Evolutionary conservation across 2,329 filamentous ascomycete species (phyloP).

Genomic region (Chaetomium globosum): DNA sequence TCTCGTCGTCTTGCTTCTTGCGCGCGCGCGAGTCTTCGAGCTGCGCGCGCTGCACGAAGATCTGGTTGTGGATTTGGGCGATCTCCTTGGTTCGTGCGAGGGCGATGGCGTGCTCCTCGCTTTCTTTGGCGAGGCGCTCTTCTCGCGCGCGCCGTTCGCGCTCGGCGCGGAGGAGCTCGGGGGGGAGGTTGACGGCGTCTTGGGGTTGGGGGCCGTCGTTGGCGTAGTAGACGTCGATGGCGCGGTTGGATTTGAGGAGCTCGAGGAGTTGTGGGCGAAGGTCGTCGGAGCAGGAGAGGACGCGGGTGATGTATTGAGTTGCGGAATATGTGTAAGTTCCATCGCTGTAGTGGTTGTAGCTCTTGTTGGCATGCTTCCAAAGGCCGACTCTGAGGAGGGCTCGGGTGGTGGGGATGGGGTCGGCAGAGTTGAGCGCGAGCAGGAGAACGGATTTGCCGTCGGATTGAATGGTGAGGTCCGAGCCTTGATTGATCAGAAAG

Average conservation of each 20-base stretch:
- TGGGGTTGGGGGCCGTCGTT: conserved; percentile 57
- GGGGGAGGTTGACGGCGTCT: conserved; percentile 56
- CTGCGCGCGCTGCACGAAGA: conserved; percentile 53
- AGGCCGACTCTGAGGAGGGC: conserved; percentile 64
- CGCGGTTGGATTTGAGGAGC: conserved; percentile 56
- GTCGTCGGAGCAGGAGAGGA: conserved; percentile 49
- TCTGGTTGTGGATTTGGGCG: conserved; percentile 54
- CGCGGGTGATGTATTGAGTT: conserved; percentile 61
- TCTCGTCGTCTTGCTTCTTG: conserved; percentile 51
- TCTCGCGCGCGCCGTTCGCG: conserved; percentile 53
- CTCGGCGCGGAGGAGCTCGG: conserved; percentile 54
- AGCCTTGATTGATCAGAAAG: conserved; percentile 58
- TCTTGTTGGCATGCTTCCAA: conserved; percentile 66
- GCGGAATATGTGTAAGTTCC: conserved; percentile 63
- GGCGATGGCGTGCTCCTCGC: conserved; percentile 53
- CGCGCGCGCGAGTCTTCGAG: conserved; percentile 56
- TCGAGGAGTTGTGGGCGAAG: conserved; percentile 48
- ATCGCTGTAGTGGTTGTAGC: conserved; percentile 58
- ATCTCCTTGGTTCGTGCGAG: conserved; percentile 56
- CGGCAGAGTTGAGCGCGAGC: conserved; percentile 60
- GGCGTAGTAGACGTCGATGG: conserved; percentile 57
- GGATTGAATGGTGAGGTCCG: conserved; percentile 58
- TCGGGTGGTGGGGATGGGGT: conserved; percentile 58
- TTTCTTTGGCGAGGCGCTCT: conserved; percentile 50
- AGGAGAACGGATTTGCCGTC: conserved; percentile 62